Evolutionary conservation across 2,329 filamentous ascomycete genomes (phyloP).

Genomic region (Exophiala viscosa): DNA sequence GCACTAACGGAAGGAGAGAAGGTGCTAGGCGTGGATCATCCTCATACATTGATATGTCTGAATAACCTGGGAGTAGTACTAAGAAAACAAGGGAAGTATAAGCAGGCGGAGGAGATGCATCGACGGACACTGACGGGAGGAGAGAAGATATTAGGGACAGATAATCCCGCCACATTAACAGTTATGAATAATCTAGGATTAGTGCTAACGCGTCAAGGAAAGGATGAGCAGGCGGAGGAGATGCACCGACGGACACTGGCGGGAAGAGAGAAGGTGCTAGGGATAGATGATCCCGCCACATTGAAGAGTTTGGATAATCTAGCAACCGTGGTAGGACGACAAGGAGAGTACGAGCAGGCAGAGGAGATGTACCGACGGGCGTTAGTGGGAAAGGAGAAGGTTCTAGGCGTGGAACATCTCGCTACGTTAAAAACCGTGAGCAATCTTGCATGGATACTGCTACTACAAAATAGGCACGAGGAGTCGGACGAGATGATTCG

Average conservation of each 20-base stretch:
- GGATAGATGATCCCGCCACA: neutral
- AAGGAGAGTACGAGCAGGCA: neutral
- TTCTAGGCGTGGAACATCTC: neutral
- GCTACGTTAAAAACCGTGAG: neutral
- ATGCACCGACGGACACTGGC: neutral
- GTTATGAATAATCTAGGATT: neutral
- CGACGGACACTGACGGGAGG: neutral
- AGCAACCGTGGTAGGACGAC: neutral
- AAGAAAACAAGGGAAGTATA: neutral
- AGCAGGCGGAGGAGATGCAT: neutral
- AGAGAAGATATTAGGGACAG: neutral
- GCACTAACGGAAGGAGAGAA: constrained; percentile 22
- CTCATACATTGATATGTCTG: constrained; percentile 17
- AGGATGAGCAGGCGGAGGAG: neutral
- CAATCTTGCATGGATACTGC: neutral
- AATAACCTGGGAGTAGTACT: neutral
- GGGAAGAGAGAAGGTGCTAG: neutral
- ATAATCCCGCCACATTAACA: too few species aligned
- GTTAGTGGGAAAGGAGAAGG: neutral
- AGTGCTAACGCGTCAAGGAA: neutral
- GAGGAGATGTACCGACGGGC: neutral
- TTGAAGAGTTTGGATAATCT: neutral
- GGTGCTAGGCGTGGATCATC: constrained; percentile 27
- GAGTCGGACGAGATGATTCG: neutral
- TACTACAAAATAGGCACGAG: neutral